These are phyloP conservation scores for Vanrija humicola DNA, from an alignment of 1,284 basidiomycete species.

Conservation along the genomic window DNA sequence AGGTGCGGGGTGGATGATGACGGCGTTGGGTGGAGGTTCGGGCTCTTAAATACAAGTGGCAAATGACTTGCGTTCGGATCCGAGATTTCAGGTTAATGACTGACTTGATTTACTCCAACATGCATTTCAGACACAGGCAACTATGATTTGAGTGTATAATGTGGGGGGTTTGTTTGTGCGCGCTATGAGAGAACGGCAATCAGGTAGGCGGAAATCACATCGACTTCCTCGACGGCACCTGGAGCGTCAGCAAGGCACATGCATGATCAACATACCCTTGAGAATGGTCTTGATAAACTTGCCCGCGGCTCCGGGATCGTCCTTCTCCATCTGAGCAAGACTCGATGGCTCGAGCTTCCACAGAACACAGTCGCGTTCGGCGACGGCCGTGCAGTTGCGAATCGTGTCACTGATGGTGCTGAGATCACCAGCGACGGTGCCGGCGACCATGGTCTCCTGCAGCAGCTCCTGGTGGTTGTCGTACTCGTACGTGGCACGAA, in stretches of 20 bases:
- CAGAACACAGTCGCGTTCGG: constrained; percentile 69
- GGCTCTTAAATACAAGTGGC: not conserved
- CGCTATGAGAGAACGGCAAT: constrained; percentile 41
- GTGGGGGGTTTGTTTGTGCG: too few species aligned
- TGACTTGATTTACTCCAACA: not conserved
- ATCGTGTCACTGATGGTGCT: constrained; percentile 69
- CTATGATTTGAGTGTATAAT: not conserved
- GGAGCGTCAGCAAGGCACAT: not conserved
- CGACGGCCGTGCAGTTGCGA: constrained; percentile 79
- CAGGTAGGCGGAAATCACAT: constrained; percentile 44
- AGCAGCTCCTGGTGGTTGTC: constrained; percentile 62
- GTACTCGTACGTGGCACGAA: constrained; percentile 75
- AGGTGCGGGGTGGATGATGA: not conserved
- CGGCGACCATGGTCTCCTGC: constrained; percentile 87
- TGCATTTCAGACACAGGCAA: not conserved
- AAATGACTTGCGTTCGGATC: constrained; percentile 5
- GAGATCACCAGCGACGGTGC: constrained; percentile 83
- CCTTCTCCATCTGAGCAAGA: constrained; percentile 60
- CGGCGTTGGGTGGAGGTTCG: not conserved
- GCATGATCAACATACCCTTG: constrained; percentile 60
- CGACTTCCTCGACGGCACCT: constrained; percentile 49
- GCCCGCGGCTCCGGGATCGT: constrained; percentile 63
- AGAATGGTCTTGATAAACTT: constrained; percentile 69
- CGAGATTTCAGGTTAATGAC: constrained; percentile 1
- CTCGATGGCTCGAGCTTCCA: constrained; percentile 69